A percentile compares a stretch with the other conserved stretches of the same genome.
Conservation (phyloP, 192 early-diverging fungal species). For the Linderina pennispora region DNA sequence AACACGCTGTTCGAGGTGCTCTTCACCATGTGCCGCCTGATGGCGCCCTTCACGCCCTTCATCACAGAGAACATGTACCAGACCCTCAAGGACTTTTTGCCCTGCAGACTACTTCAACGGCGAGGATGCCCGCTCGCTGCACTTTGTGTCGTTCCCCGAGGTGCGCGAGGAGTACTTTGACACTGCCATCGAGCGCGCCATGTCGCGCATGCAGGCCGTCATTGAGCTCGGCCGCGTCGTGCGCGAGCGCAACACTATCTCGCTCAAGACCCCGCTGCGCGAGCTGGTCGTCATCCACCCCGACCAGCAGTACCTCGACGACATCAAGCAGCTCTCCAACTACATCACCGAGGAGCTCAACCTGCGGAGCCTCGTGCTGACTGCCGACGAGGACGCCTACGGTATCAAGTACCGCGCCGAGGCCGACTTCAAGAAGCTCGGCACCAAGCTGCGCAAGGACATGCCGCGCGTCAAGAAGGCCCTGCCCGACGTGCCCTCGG, state of each 20-base stretch:
- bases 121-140: conserved; percentile 79
- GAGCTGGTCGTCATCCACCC: conserved; percentile 91
- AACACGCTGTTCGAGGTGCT: conserved; percentile 96
- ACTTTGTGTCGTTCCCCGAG: conserved; percentile 94
- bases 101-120: conserved; percentile 44
- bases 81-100: conserved; percentile 73
- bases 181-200: conserved; percentile 87
- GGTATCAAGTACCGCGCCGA: conserved; percentile 90
- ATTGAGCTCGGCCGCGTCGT: conserved; percentile 90
- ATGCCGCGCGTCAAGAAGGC: conserved; percentile 80
- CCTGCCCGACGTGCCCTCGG: conserved; percentile 63
- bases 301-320: conserved; percentile 79
- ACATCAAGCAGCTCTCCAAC: conserved; percentile 73
- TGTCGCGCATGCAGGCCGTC: conserved; percentile 92
- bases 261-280: conserved; percentile 90
- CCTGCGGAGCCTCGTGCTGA: conserved; percentile 78
- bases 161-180: conserved; percentile 95
- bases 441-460: conserved; percentile 87
- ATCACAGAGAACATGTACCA: conserved; percentile 98
- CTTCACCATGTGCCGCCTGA: conserved; percentile 79
- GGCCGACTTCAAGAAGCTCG: conserved; percentile 87
- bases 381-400: conserved; percentile 84
- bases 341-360: conserved; percentile 96
- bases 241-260: conserved; percentile 87
- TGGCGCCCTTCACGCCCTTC: conserved; percentile 98